Evolutionary conservation across 2,329 filamentous ascomycete genomes (phyloP), one percentile per base, ranked within the genome.

Genomic region (Fusarium sp.): DNA sequence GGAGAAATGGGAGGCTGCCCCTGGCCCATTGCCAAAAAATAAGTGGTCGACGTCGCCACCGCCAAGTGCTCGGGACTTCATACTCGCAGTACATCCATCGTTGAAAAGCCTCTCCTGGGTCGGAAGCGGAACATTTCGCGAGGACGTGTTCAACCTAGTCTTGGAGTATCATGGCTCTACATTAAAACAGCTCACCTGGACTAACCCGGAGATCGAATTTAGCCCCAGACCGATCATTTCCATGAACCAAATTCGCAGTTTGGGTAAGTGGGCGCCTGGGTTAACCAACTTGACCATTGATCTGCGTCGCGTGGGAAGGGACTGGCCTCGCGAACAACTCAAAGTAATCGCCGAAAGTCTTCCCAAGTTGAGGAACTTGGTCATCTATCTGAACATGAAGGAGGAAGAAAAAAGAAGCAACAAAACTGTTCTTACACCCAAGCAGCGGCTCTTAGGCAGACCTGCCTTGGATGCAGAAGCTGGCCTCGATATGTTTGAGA

Each of bases 161-260:
- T 13, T 69, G 8, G 45, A 24, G 17, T 34, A 60, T 10, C 67
- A 70, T 6, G 67, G 62, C 7, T 2, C 47, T 1, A 46, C 57
- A 1, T 36, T 70, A 11, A 47, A 33, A 2, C 9, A 60, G 4
- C 39, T 70, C 1, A 42, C 57, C 9, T 70, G 65, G 67, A 67
- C 58, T 4, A 69, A 54, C 15, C 6, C 36, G 2, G 65, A 69
- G 21, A 1, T 21, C 3, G 24, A 8, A 4, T 19, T 8, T 5
- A 13, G 43, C 1, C 49, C 40, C 2, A 65, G 62, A 7, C 45
- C 65, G 4, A 43, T 26, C 1, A 13, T 63, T 5, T 60, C 57
- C 1, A 26, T 31, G 0, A 10, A 44, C 5, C 67, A 70, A 15
- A 34, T 70, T 1, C 40, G 9, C 5, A 31, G 14, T 4, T 5